Evolutionary conservation across 2,329 filamentous ascomycete species (phyloP).

Genomic region (Ophiostoma ulmi): DNA sequence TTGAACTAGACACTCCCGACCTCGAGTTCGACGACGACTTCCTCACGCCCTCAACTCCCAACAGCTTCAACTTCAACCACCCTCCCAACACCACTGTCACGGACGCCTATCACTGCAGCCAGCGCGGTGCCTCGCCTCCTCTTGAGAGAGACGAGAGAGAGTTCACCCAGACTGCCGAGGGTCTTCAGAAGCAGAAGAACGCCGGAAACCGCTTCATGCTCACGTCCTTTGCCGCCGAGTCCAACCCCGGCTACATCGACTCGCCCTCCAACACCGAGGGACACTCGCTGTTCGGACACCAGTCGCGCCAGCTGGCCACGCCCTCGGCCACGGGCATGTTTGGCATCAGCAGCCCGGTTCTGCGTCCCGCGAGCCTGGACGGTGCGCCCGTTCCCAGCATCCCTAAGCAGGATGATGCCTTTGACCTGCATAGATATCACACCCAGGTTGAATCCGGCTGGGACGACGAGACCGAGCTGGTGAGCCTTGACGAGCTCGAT

Average conservation of each 20-base stretch:
- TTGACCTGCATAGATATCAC: constrained; percentile 32
- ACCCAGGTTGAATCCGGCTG: constrained; percentile 40
- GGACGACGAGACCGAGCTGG: constrained; percentile 74
- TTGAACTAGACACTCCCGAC: constrained; percentile 82
- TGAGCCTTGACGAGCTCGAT: constrained; percentile 91
- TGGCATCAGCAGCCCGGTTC: constrained; percentile 43
- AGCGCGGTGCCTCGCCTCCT: constrained; percentile 76
- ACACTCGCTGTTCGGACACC: constrained; percentile 47
- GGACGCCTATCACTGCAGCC: constrained; percentile 33
- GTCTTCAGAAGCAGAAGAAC: constrained; percentile 64
- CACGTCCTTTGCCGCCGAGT: constrained; percentile 16
- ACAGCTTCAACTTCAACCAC: constrained; percentile 37
- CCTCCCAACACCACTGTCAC: not conserved
- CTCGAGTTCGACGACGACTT: constrained; percentile 60
- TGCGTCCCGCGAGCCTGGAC: constrained; percentile 38
- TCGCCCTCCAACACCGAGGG: not conserved
- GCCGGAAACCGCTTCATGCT: constrained; percentile 40
- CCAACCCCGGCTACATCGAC: not conserved
- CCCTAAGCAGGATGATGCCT: constrained; percentile 38
- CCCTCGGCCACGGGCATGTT: constrained; percentile 14
- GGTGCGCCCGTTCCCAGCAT: not conserved
- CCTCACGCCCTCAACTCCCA: constrained; percentile 56
- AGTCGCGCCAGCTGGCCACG: constrained; percentile 28
- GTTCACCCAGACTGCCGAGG: constrained; percentile 91
- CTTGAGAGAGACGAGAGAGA: constrained; percentile 93